Evolutionary conservation across 805 yeast genomes (phyloP), one percentile per base, ranked within the genome.

Genomic region (Kodamaea hsintzibuensis): DNA sequence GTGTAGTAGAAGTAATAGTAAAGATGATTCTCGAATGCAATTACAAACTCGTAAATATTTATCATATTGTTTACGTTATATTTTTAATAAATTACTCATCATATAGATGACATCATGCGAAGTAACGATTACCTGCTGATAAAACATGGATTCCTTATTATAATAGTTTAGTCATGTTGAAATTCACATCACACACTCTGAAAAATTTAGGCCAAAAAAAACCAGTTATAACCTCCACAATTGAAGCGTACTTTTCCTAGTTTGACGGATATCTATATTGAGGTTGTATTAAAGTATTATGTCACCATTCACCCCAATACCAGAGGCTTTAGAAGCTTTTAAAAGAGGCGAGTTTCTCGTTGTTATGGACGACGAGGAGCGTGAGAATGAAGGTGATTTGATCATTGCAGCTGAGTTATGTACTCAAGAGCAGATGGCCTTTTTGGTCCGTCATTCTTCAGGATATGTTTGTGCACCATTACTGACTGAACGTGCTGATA

Each of bases 311-410:
- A 50, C 56, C 13, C 42, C 54, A 9, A 54, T 57, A 12, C 53
- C 56, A 16, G 61, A 56, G 27, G 61, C 61, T 13, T 52, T 58
- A 10, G 61, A 58, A 25, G 61, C 61, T 7, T 58, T 62, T 60
- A 65, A 81, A 58, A 81, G 82, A 54, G 96, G 96, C 30, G 89
- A 91, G 69, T 91, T 93, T 64, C 78, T 95, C 47, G 82, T 95
- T 47, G 99, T 95, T n/a, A 88, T 95, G 89, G 99, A 95, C 70
- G 97, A 95, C 67, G 98, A 91, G 70, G 82, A 82, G 66, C 85
- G 99, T 62, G 99, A 95, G 71, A 95, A 95, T 70, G 99, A 95
- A 74, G 99, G 99, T 51, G 99, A 95, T 68, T 78, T 95, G 65
- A 91, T 95, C 62, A 86, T 89, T 48, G 96, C 98, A n/a, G 99